Conservation (phyloP, 148 eudicot genomes). For the Cornus kousa region DNA sequence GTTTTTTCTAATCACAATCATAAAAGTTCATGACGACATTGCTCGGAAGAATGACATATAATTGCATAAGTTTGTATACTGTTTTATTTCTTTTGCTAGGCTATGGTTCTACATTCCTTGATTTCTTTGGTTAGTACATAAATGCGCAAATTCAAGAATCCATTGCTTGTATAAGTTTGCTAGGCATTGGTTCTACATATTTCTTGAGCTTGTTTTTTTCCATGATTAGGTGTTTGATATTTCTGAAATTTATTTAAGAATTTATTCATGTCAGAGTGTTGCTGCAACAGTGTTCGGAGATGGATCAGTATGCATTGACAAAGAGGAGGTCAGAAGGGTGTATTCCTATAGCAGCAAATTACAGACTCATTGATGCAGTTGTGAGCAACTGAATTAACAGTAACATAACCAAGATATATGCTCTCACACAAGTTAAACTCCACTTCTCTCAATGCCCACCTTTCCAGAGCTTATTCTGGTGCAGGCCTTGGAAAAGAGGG, state of each 20-base stretch:
- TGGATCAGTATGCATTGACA: conserved; percentile 69
- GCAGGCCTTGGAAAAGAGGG: conserved; percentile 52
- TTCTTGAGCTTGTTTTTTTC: background rate
- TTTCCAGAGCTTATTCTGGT: conserved; percentile 63
- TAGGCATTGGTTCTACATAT: too few species aligned
- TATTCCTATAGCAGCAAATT: conserved; percentile 69
- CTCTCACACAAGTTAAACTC: conserved; percentile 82
- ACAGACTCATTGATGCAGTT: conserved; percentile 72
- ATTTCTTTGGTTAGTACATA: too few species aligned
- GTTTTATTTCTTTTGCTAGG: background rate
- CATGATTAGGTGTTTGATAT: background rate
- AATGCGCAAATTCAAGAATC: too few species aligned
- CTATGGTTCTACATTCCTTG: background rate
- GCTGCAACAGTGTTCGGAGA: conserved; percentile 81
- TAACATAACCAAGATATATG: conserved; percentile 68
- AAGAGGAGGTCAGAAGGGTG: conserved; percentile 77
- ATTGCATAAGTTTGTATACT: background rate
- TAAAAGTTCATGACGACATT: background rate
- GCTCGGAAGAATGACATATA: background rate
- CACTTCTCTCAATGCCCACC: conserved; percentile 79
- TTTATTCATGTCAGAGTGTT: conserved; percentile 45
- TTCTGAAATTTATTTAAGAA: background rate
- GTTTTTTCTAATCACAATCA: background rate
- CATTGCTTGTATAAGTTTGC: too few species aligned
- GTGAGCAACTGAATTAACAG: conserved; percentile 88